Base-by-base conservation (phyloP, 495 filamentous ascomycete genomes). In the Xylaria nigripes region DNA sequence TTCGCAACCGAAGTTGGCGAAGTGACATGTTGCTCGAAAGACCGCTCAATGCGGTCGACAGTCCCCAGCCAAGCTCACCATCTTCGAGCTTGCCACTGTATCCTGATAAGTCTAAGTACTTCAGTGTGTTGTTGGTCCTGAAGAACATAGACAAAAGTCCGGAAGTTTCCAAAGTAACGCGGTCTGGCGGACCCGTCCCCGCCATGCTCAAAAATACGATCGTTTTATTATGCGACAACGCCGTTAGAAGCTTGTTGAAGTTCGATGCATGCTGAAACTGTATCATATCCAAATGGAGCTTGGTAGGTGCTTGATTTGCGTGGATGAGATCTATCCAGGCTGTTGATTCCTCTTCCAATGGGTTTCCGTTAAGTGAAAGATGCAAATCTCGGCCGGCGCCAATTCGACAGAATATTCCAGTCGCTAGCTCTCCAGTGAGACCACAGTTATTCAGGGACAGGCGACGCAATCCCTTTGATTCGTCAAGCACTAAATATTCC, bases 31-130 rank as follows among this genome's bases (percentile, higher is more conserved):
- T 96, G 48, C 80, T 71, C 52, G 83, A 84, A 52, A 98, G 71
- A 2, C 90, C 89, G 7, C 76, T 76, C 51, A 98, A 71, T 10
- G 90, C 86, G 40, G 83, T 76, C 30, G 86, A 89, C 48, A 96
- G 79, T 3, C 89, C 90, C 56, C 82, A 84, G 18, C 92, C 90
- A 32, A 96, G 83, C 41, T 86, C 82, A 0, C 87, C 85, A 43
- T 89, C 87, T 64, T 96, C 93, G 22, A 96, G 74, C 62, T 91
- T 85, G 7, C 89, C 87, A 58, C 86, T 86, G 64, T 95, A 93
- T 5, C 93, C 93, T 6, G 90, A 93, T 42, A 96, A 81, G 64
- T 96, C 86, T 15, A 98, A 70, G 50, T 82, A 86, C 51, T 82
- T 78, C 12, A 98, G 72, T 0, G 85, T 87, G 9, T 77, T 70